Evolutionary conservation across 2,329 filamentous ascomycete genomes (phyloP), one percentile per base, ranked within the genome.

Genomic region (Calonectria hongkongensis): DNA sequence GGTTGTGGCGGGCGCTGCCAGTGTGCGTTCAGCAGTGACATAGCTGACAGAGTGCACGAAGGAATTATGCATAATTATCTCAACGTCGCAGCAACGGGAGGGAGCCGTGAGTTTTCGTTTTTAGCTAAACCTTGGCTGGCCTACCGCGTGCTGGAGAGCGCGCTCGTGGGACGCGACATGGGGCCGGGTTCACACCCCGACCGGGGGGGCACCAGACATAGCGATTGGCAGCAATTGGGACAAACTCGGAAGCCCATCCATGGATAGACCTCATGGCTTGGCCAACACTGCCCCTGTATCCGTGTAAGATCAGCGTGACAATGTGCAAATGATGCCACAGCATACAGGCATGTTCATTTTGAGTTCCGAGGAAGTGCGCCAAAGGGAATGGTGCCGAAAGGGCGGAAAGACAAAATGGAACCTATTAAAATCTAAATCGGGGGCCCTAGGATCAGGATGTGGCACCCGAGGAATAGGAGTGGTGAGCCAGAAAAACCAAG

Each of bases 401-500:
- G 45, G 43, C 30, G 8, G 64, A 21, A 41, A 54, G 33, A 39
- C 47, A 43, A 45, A 50, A 50, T 51, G 43, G 28, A 33, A 58
- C 33, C 33, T 58, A 30, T 39, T 21, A 33, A 58, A 58, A 58
- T 58, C 54, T 58, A 58, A 58, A 58, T 58, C 54, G 54, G 54
- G 54, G 54, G 54, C 54, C 54, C 56, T 54, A 62, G 47, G 64
- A 63, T 66, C 60, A 43, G 65, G 69, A 71, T 70, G 63, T 73
- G 71, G 71, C 58, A 67, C 71, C 71, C 71, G 51, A 71, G 70
- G 69, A 67, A 71, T 58, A 33, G 50, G 74, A 71, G 70, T 76
- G 73, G 75, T 77, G 79, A 78, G 70, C 68, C 63, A 71, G 54
- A 39, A 71, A 51, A 73, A 79, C 75, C 79, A 81, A 81, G 79